Base-by-base conservation (phyloP, 306 rosid genomes). In the Quercus alba region DNA sequence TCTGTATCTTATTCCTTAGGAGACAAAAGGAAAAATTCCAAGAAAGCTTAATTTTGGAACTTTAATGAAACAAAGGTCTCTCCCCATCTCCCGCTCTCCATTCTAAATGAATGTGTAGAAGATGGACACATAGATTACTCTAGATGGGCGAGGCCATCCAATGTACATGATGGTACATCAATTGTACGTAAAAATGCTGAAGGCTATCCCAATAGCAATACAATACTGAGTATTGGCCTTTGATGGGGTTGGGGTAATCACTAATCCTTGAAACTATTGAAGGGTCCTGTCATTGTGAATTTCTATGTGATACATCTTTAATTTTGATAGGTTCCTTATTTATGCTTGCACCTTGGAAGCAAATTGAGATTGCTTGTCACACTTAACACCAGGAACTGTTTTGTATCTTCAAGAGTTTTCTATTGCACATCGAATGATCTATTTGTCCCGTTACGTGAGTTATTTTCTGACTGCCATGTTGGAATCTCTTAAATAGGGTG, bases 401-500 rank as follows among this genome's bases (percentile, higher is more conserved):
- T 76, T 87, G 75, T 89, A 79, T 73, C 86, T 79, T 85, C 77
- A 83, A 56, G 78, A 83, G 83, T 80, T 85, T 84, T 85, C 73
- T 87, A 57, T 75, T 85, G 69, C 81, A 81, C 77, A 75, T 81
- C 84, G 88, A 87, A 87, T 85, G 83, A 84, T 89, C 78, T 87
- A 63, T 83, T 83, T 87, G 75, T 78, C 80, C 80, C 84, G 75
- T 82, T 85, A 77, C 69, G n/a, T 81, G 81, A 77, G 87, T 73
- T 81, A 72, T 81, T 81, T 87, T 89, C 93, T 89, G 87, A 87
- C 89, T 77, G 69, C 74, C 81, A 86, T 81, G 79, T 84, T 89
- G 88, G 82, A 82, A 84, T 87, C 89, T 89, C 77, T 89, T 85
- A 89, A 85, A 80, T 89, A 87, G 93, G 93, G 84, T 85, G 76